Base-by-base conservation (phyloP, 2,329 filamentous ascomycete genomes). In the Lachnellula hyalina region DNA sequence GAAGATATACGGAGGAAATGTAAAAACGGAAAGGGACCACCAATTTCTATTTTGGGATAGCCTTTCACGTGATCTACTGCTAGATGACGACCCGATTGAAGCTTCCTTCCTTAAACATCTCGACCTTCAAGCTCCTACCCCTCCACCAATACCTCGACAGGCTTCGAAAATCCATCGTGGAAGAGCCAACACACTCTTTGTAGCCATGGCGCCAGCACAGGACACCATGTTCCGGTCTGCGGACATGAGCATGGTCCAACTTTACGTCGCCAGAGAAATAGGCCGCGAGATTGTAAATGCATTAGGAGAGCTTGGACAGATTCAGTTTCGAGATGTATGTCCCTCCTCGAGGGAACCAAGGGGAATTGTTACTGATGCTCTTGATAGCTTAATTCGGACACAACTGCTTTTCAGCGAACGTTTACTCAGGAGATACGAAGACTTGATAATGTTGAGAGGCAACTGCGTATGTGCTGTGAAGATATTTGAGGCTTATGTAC, bases 201-300 rank as follows among this genome's bases (percentile, higher is more conserved):
- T 61, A 59, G 51, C 63, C 62, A 87, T 87, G 84, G 83, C 82
- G 74, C 77, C 80, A 64, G 75, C 77, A 72, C 77, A 90, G 77
- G 91, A 97, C 77, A 96, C 92, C 75, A 89, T 96, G 79, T 97
- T 99, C 86, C 93, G 95, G 83, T 99, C 94, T 72, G 90, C 91
- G 89, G 90, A 96, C 75, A 99, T 99, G 94, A 96, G 91, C 82
- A 87, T 99, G 87, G 96, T 96, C 70, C 94, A 99, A 85, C 87
- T 99, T 70, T 99, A 97, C 77, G 95, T 99, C 69, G 90, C 94
- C 70, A 97, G 96, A 72, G 94, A 99, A 80, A 97, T 99, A 66
- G 93, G 94, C 67, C 86, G 94, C 71, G 95, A 99, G 78, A 93
- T 96, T 67, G 92, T 97, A 61, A 96, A 92, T 70, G 93, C 93